Conservation (phyloP, 2,329 filamentous ascomycete species). For the Phyllosticta citribraziliensis region DNA sequence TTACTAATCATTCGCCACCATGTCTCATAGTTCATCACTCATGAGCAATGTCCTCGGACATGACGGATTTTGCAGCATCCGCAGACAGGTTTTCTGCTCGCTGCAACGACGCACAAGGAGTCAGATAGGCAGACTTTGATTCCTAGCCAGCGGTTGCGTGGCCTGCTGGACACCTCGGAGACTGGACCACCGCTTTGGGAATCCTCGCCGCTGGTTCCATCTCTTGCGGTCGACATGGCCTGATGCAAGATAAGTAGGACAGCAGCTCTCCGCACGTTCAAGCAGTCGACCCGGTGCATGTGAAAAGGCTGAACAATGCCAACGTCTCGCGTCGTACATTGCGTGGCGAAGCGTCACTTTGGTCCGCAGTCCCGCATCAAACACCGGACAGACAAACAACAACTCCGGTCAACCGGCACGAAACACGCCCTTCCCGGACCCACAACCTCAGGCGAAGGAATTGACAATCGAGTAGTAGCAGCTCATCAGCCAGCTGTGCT, state of each 20-base stretch:
- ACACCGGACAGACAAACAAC: neutral
- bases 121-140: too few relatives aligned
- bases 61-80: too few relatives aligned
- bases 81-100: neutral
- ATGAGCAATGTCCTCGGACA: too few relatives aligned
- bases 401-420: neutral
- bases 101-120: neutral
- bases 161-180: too few relatives aligned
- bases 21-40: too few relatives aligned
- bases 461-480: neutral
- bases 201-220: neutral
- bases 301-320: neutral
- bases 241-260: neutral
- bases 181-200: too few relatives aligned
- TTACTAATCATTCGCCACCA: too few relatives aligned
- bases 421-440: neutral
- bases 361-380: neutral
- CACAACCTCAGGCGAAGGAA: neutral
- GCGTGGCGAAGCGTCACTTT: neutral
- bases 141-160: too few relatives aligned
- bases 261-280: neutral
- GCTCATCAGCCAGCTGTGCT: neutral
- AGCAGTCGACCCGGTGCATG: neutral
- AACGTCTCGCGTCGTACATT: neutral
- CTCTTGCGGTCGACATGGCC: neutral